phyloP scores from a whole-genome alignment of 495 filamentous ascomycete genomes.

The Thermothielavioides terrestris region DNA sequence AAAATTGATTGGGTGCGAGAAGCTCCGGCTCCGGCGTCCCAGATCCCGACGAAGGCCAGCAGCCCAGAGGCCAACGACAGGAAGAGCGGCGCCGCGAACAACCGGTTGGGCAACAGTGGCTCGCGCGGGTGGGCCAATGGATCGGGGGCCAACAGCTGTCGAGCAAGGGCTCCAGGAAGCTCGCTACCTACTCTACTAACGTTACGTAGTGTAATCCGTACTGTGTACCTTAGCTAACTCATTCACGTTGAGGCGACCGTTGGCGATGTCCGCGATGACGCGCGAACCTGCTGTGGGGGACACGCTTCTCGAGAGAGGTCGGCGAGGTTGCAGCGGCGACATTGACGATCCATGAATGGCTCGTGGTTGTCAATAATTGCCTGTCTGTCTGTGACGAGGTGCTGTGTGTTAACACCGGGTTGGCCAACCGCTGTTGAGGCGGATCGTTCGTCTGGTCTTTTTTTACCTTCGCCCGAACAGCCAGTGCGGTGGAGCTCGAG shows the following conservation, averaged over 20 bases:
- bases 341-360: too few species aligned
- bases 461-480: not conserved
- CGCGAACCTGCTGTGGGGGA: too few species aligned
- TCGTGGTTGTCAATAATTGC: too few species aligned
- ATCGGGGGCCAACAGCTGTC: not conserved
- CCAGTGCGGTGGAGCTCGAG: not conserved
- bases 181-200: slow-evolving; percentile 1
- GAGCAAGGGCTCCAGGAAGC: not conserved
- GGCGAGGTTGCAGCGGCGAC: too few species aligned
- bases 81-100: not conserved
- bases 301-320: too few species aligned
- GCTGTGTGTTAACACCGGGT: too few species aligned
- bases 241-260: too few species aligned
- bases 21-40: slow-evolving; percentile 12
- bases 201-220: not conserved
- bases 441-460: too few species aligned
- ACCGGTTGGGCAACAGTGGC: slow-evolving; percentile 5
- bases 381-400: too few species aligned
- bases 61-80: slow-evolving; percentile 2
- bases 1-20: slow-evolving; percentile 8
- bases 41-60: slow-evolving; percentile 2
- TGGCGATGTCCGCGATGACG: too few species aligned
- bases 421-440: too few species aligned
- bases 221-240: too few species aligned
- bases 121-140: slow-evolving; percentile 3